These are phyloP conservation scores for Astragalus glycyphyllos DNA, from an alignment of 306 rosid genomes.

Conservation along the genomic window DNA sequence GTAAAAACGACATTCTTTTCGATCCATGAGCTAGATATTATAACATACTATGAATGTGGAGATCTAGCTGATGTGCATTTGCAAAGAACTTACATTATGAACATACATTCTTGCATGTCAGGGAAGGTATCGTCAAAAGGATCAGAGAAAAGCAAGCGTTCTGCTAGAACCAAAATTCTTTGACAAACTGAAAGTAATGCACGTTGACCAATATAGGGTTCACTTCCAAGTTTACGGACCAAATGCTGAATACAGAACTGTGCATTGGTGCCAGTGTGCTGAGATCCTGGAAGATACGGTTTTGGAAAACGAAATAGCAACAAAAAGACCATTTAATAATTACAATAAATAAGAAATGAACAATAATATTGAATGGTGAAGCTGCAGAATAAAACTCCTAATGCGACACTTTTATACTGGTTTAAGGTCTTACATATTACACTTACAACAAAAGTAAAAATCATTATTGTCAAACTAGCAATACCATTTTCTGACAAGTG, in stretches of 20 bases:
- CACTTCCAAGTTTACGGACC: constrained; percentile 80
- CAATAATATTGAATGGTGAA: constrained; percentile 29
- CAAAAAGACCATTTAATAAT: constrained; percentile 13
- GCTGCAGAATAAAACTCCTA: constrained; percentile 28
- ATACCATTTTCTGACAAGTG: constrained; percentile 68
- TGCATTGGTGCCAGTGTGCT: constrained; percentile 41
- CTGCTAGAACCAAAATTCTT: constrained; percentile 71
- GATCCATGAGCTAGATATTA: constrained; percentile 10
- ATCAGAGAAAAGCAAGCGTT: constrained; percentile 82
- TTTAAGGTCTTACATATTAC: background rate
- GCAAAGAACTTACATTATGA: constrained; percentile 71
- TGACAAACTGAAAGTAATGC: constrained; percentile 73
- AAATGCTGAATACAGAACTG: constrained; percentile 71
- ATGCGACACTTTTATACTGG: background rate
- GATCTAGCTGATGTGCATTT: constrained; percentile 16
- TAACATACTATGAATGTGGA: constrained; percentile 19
- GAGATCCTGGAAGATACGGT: constrained; percentile 57
- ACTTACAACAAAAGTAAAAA: constrained; percentile 2
- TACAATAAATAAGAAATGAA: constrained; percentile 15
- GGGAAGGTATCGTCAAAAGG: constrained; percentile 84
- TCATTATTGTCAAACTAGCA: constrained; percentile 31
- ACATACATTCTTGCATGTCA: constrained; percentile 70
- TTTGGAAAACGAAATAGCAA: constrained; percentile 15
- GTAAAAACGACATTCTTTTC: background rate
- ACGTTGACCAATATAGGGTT: constrained; percentile 74